Base-by-base conservation (phyloP, 2,329 filamentous ascomycete species). In the Aureobasidium sp. region DNA sequence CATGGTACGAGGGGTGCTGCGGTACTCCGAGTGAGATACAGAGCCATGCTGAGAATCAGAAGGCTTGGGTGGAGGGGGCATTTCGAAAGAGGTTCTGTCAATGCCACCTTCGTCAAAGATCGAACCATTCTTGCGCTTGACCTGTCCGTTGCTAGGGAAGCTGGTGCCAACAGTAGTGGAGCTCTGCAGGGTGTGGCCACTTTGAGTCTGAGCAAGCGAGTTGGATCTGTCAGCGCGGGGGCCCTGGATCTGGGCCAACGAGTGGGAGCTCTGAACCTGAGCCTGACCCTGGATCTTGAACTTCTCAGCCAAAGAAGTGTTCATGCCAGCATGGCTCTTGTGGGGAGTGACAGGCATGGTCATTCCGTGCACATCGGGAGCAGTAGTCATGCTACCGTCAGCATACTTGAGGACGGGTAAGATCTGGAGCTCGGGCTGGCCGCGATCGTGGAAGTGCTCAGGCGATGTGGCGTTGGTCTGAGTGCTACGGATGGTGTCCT, bases 321-420 rank as follows among this genome's bases (percentile, higher is more conserved):
- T 29, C 3, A 27, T 49, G 22, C 31, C 22, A 15, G 17, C 17
- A 27, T n/a, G 19, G 14, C 15, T 49, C 12, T 40, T 14, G 14
- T 15, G 15, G 5, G 44, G 35, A 35, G 31, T 27, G 27, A 60
- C 27, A 24, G 45, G 22, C 22, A 22, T 12, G 15, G n/a, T 24
- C 19, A 22, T 33, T 24, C 57, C 45, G 4, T 60, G 19, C 24
- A 42, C 17, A 15, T 50, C 35, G 3, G 44, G 44, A 1, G 45
- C 57, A 33, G 45, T 49, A 22, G 57, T 60, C 33, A 61, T 35
- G 12, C 17, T 44, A 17, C 58, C 58, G 37, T 61, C 58, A 9
- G 35, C 27, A 22, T 61, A 48, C 14, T 53, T 27, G 17, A 44
- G 29, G 12, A 61, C 58, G n/a, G 37, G 48, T n/a, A 61, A 15